A percentile compares a stretch with the other conserved stretches of the same genome.
phyloP scores from a whole-genome alignment of 2,329 filamentous ascomycete species.

The Aulographum hederae region DNA sequence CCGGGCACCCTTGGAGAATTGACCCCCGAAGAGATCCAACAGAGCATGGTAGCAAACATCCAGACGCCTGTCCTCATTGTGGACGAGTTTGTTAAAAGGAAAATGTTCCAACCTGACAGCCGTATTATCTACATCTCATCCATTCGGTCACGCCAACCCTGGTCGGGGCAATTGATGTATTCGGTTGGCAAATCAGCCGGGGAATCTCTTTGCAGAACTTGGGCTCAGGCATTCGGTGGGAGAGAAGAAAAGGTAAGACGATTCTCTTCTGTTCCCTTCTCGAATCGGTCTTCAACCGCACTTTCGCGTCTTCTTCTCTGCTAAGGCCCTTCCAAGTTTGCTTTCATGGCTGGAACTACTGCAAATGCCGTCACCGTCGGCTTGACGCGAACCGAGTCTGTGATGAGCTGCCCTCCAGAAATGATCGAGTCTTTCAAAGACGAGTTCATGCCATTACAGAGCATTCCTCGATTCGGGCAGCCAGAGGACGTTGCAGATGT shows the following conservation, averaged over 20 bases:
- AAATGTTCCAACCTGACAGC: constrained; percentile 14
- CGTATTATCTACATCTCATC: constrained; percentile 20
- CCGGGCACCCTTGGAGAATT: constrained; percentile 13
- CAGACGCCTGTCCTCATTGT: constrained; percentile 19
- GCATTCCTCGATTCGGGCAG: constrained; percentile 15
- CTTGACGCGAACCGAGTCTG: constrained; percentile 16
- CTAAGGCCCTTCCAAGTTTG: constrained; percentile 10
- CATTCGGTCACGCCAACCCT: constrained; percentile 14
- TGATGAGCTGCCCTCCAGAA: constrained; percentile 15
- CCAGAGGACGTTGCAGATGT: constrained; percentile 19
- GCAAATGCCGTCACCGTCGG: constrained; percentile 17
- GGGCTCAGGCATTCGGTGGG: constrained; percentile 18
- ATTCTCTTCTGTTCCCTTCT: background rate
- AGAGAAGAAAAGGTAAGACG: constrained; percentile 12
- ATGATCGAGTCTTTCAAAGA: constrained; percentile 14
- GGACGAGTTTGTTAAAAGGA: constrained; percentile 15
- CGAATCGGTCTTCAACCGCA: too few relatives aligned
- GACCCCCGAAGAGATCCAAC: constrained; percentile 11
- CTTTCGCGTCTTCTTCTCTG: too few relatives aligned
- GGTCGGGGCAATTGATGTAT: constrained; percentile 18
- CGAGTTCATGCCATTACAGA: constrained; percentile 17
- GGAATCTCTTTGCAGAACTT: constrained; percentile 18
- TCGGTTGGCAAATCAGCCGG: constrained; percentile 16
- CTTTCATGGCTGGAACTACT: constrained; percentile 18
- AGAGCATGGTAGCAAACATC: constrained; percentile 16